phyloP scores from a whole-genome alignment of 1,284 basidiomycete species.

The Heterobasidion annosum region DNA sequence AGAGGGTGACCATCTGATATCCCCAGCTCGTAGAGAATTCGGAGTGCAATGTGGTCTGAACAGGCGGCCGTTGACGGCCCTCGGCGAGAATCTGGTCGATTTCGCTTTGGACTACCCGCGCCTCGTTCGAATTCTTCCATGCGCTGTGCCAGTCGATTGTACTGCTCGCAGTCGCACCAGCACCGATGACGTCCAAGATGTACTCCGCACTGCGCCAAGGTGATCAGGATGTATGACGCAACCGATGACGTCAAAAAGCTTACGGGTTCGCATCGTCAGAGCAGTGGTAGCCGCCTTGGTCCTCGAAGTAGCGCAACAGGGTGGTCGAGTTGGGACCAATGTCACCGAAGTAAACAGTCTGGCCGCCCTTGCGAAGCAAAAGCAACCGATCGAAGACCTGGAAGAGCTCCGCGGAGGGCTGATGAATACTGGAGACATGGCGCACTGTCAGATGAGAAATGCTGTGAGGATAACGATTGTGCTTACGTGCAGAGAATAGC shows the following conservation, averaged over 20 bases:
- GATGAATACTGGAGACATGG: slow-evolving; percentile 27
- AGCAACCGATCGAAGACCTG: slow-evolving; percentile 61
- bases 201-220: slow-evolving; percentile 46
- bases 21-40: slow-evolving; percentile 43
- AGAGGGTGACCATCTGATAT: slow-evolving; percentile 35
- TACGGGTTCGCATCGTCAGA: slow-evolving; percentile 32
- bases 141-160: slow-evolving; percentile 23
- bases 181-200: slow-evolving; percentile 64
- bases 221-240: not conserved
- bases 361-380: slow-evolving; percentile 58
- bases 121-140: slow-evolving; percentile 23
- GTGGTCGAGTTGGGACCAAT: slow-evolving; percentile 49
- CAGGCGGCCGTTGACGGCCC: slow-evolving; percentile 19
- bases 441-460: not conserved
- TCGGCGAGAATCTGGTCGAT: slow-evolving; percentile 23
- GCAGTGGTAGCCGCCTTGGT: slow-evolving; percentile 39
- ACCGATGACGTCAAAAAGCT: not conserved
- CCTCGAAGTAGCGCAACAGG: slow-evolving; percentile 64
- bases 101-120: slow-evolving; percentile 14
- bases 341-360: slow-evolving; percentile 75
- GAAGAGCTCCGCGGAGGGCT: slow-evolving; percentile 70
- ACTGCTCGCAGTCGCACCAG: slow-evolving; percentile 34
- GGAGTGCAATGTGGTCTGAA: slow-evolving; percentile 19
- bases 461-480: not conserved
- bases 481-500: slow-evolving; percentile 59